phyloP scores from a whole-genome alignment of 2,329 filamentous ascomycete species.

The Trichoderma simmonsii region DNA sequence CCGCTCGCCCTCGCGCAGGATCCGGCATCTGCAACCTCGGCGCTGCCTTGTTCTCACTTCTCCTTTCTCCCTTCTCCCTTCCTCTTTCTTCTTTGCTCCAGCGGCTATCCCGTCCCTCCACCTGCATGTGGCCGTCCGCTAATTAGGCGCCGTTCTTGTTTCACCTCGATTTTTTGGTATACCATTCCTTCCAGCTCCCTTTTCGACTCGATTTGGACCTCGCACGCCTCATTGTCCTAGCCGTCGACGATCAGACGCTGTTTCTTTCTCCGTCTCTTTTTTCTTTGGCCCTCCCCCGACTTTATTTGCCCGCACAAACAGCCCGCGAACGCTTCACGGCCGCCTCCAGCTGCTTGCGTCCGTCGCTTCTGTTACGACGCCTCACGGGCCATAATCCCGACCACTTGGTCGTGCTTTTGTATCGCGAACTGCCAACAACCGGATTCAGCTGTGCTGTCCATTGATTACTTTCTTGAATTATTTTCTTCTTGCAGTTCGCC shows the following conservation, averaged over 20 bases:
- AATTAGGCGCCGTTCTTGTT: slow-evolving; percentile 31
- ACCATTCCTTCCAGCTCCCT: slow-evolving; percentile 27
- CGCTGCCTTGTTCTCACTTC: slow-evolving; percentile 19
- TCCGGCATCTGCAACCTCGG: slow-evolving; percentile 17
- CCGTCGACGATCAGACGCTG: slow-evolving; percentile 20
- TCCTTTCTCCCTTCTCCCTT: slow-evolving; percentile 22
- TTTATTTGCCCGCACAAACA: slow-evolving; percentile 1
- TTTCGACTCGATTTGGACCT: slow-evolving; percentile 21
- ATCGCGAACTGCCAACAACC: slow-evolving; percentile 26
- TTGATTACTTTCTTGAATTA: slow-evolving; percentile 20
- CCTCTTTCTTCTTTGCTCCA: slow-evolving; percentile 16
- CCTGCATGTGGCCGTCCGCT: slow-evolving; percentile 26
- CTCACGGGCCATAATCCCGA: slow-evolving; percentile 13
- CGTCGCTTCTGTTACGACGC: slow-evolving; percentile 5
- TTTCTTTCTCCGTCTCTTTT: not conserved
- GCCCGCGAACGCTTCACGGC: not conserved
- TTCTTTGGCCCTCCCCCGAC: not conserved
- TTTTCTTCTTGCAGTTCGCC: slow-evolving; percentile 22
- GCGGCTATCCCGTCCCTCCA: slow-evolving; percentile 23
- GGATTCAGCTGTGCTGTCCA: slow-evolving; percentile 56
- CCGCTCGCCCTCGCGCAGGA: slow-evolving; percentile 17
- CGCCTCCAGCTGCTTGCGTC: slow-evolving; percentile 1
- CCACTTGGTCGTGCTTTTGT: slow-evolving; percentile 22
- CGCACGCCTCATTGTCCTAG: slow-evolving; percentile 18
- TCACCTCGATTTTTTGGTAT: slow-evolving; percentile 26